phyloP scores from a whole-genome alignment of 2,329 filamentous ascomycete species.

The Remersonia thermophila region DNA sequence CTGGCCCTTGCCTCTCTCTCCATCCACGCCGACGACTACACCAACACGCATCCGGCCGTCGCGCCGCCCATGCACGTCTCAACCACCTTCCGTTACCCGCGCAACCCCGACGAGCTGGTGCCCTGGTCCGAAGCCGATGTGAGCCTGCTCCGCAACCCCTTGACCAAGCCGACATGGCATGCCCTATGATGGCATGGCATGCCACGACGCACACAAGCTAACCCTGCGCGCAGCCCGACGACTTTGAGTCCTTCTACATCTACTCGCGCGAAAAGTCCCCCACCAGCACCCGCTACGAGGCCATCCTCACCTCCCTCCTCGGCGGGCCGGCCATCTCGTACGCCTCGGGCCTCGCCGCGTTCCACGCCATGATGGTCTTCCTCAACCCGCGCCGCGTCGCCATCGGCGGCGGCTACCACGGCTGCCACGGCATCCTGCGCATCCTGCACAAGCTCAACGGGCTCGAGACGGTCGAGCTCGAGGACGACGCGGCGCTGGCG shows the following conservation, averaged over 20 bases:
- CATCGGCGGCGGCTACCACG: slow-evolving; percentile 81
- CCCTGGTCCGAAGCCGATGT: slow-evolving; percentile 43
- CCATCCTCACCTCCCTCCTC: slow-evolving; percentile 63
- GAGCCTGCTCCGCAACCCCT: slow-evolving; percentile 20
- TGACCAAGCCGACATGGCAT: no score
- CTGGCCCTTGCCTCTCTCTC: slow-evolving; percentile 55
- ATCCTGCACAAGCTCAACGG: slow-evolving; percentile 66
- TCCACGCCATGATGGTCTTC: slow-evolving; percentile 76
- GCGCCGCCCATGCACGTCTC: slow-evolving; percentile 83
- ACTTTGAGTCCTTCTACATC: slow-evolving; percentile 52
- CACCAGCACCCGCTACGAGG: slow-evolving; percentile 74
- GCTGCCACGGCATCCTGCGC: slow-evolving; percentile 73
- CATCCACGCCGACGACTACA: slow-evolving; percentile 71
- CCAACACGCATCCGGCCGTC: slow-evolving; percentile 65
- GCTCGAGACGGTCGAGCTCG: slow-evolving; percentile 58
- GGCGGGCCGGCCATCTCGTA: slow-evolving; percentile 63
- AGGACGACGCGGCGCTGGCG: slow-evolving; percentile 31
- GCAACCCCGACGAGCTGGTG: slow-evolving; percentile 54
- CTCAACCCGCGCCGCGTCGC: slow-evolving; percentile 72
- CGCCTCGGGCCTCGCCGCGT: slow-evolving; percentile 71
- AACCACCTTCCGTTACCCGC: slow-evolving; percentile 76
- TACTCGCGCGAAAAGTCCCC: slow-evolving; percentile 75
- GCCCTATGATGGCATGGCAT: no score
- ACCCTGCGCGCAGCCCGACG: slow-evolving; percentile 30
- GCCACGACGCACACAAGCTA: no score